Percentiles rank a stretch among this genome's conserved stretches.
These are phyloP conservation scores for Lagenidium sp. DNA, from an alignment of 352 stramenopile genomes.

Conservation along the genomic window DNA sequence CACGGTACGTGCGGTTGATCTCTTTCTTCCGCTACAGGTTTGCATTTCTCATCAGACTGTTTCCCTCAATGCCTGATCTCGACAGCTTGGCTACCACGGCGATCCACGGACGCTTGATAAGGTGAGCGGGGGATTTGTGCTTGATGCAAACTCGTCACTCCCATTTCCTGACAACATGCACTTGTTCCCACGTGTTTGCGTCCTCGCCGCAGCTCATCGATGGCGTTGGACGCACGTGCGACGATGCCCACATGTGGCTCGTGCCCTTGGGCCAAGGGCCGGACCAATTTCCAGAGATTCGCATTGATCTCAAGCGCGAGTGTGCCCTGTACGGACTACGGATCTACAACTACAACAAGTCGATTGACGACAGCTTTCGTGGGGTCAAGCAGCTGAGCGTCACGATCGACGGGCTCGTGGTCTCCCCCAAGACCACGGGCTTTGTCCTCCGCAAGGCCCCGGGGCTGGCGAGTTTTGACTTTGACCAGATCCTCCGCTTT, in stretches of 20 bases:
- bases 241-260: constrained; percentile 90
- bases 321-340: constrained; percentile 54
- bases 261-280: constrained; percentile 41
- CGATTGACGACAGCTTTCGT: constrained; percentile 49
- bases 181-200: neutral
- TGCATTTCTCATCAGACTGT: too few species aligned
- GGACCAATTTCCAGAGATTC: constrained; percentile 26
- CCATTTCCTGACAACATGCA: too few species aligned
- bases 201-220: constrained; percentile 54
- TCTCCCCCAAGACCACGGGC: constrained; percentile 42
- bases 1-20: constrained; percentile 25
- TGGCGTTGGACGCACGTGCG: constrained; percentile 64
- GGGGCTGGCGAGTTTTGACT: constrained; percentile 57
- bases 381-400: constrained; percentile 58
- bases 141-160: too few species aligned
- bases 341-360: constrained; percentile 84
- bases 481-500: constrained; percentile 57
- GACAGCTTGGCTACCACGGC: constrained; percentile 58
- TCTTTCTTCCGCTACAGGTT: too few species aligned
- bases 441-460: constrained; percentile 78
- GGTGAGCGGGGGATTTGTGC: too few species aligned
- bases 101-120: constrained; percentile 86
- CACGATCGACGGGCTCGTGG: constrained; percentile 28
- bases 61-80: too few species aligned
- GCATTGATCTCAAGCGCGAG: constrained; percentile 44